A percentile compares a stretch with the other conserved stretches of the same genome.
These are phyloP conservation scores for Sarcodon aspratus DNA, from an alignment of 768 basidiomycete species.

Conservation along the genomic window DNA sequence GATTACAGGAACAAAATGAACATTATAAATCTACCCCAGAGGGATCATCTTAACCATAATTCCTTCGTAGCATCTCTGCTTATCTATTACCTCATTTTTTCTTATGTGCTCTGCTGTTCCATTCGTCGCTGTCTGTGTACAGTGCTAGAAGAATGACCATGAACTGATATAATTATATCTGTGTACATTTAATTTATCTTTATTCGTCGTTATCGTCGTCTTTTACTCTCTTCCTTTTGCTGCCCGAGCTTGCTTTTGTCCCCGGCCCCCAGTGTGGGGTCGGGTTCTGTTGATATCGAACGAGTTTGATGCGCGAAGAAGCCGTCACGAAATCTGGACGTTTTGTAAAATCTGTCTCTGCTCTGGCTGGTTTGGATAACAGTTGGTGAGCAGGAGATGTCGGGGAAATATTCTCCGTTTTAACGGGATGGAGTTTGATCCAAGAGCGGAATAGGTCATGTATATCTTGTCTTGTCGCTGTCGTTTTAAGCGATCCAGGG, in stretches of 20 bases:
- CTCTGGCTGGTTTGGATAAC: slow-evolving; percentile 56
- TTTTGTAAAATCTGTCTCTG: slow-evolving; percentile 59
- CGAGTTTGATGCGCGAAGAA: slow-evolving; percentile 61
- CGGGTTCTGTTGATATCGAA: slow-evolving; percentile 88
- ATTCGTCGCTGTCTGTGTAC: too few species aligned
- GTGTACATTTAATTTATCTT: neutral
- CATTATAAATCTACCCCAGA: neutral
- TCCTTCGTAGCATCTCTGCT: too few species aligned
- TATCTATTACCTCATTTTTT: too few species aligned
- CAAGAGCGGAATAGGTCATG: slow-evolving; percentile 82
- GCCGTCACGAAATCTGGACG: slow-evolving; percentile 57
- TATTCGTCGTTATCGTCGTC: slow-evolving; percentile 13
- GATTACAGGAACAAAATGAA: slow-evolving; percentile 23
- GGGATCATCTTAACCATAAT: too few species aligned
- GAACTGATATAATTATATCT: too few species aligned
- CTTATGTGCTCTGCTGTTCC: too few species aligned
- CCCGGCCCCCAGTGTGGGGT: slow-evolving; percentile 91
- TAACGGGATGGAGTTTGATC: slow-evolving; percentile 74
- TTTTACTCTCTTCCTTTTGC: slow-evolving; percentile 29
- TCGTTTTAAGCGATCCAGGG: slow-evolving; percentile 86
- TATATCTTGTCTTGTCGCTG: slow-evolving; percentile 57
- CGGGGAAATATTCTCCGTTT: slow-evolving; percentile 69
- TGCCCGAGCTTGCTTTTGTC: slow-evolving; percentile 33
- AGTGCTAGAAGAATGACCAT: too few species aligned
- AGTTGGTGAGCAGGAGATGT: slow-evolving; percentile 61